Base-by-base conservation (phyloP, 306 rosid genomes). In the Prunus kanzakura region DNA sequence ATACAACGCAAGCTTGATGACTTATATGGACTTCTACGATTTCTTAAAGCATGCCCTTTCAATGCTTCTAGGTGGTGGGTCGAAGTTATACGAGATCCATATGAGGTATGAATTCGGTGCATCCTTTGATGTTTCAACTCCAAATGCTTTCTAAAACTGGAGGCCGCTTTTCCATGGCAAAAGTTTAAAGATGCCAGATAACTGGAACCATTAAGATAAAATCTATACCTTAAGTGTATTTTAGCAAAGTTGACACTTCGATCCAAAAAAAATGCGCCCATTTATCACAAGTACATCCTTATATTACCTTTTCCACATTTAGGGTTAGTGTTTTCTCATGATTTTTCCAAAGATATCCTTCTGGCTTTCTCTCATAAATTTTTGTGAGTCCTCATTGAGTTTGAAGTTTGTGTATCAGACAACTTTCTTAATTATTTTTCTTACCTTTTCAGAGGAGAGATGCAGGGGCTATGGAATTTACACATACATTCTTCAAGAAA, bases 1-100 rank as follows among this genome's bases (percentile, higher is more conserved):
- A 89, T 95, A 80, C 98, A 92, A 79, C 88, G 96, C 76, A 92
- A 89, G 85, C 90, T 95, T 76, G 98, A 95, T 51, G 98, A 95
- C 73, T 80, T 95, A 27, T 89, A 78, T 90, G 98, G 98, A 77
- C 90, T 95, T 79, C 72, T 95, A 70, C 80, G 91, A 63, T 95
- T 92, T 85, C 89, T 88, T 67, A 86, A 89, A 76, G 94, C 92
- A 41, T 82, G 89, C 84, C 98, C 98, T 78, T 95, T 92, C 50
- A 56, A 95, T 82, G 78, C 63, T 80, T 83, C 83, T 81, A 91
- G 88, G 83, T 95, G 98, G 98, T 95, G 98, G 98, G 76, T 74
- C 88, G 98, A 95, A 75, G 97, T 89, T 84, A 86, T 95, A 82
- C 89, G 88, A 76, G 92, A 89, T 82, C 97, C 98, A 66, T 95